These are phyloP conservation scores for Ephemerocybe angulata DNA, from an alignment of 768 basidiomycete species.

Conservation along the genomic window DNA sequence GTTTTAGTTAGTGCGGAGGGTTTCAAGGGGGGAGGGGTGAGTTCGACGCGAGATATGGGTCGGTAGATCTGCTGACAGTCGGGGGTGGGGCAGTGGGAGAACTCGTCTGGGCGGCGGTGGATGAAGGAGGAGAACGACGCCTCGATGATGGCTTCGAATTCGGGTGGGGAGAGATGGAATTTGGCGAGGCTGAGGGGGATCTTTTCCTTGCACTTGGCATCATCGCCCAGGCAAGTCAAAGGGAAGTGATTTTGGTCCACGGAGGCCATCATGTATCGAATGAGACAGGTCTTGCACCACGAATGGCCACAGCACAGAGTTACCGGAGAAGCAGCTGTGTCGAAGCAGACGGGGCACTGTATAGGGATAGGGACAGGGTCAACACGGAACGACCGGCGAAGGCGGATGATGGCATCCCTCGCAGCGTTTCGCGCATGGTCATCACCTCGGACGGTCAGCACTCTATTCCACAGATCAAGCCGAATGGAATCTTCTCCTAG, in stretches of 20 bases:
- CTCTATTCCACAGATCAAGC: conserved; percentile 41
- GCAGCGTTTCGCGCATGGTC: conserved; percentile 41
- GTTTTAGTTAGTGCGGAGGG: not conserved
- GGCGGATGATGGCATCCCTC: conserved; percentile 35
- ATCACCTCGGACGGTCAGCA: conserved; percentile 56
- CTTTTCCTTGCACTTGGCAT: conserved; percentile 52
- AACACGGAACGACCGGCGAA: conserved; percentile 23
- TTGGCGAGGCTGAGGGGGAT: conserved; percentile 54
- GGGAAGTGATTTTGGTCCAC: conserved; percentile 62
- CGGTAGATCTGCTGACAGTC: conserved; percentile 78
- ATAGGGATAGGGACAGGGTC: conserved; percentile 4
- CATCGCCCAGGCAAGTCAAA: conserved; percentile 65
- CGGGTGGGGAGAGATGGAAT: conserved; percentile 43
- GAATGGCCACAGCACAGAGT: conserved; percentile 60
- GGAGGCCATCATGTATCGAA: conserved; percentile 54
- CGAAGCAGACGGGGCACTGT: conserved; percentile 69
- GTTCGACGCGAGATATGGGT: conserved; percentile 25
- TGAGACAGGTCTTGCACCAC: conserved; percentile 65
- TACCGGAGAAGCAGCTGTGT: conserved; percentile 47
- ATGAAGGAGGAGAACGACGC: conserved; percentile 63
- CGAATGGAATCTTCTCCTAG: conserved; percentile 57
- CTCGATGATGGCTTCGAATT: conserved; percentile 54
- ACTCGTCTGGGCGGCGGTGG: conserved; percentile 55
- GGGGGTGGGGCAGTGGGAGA: conserved; percentile 74
- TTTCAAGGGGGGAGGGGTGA: conserved; percentile 15